phyloP scores from a whole-genome alignment of 2,329 filamentous ascomycete genomes.

The Cytospora mali region DNA sequence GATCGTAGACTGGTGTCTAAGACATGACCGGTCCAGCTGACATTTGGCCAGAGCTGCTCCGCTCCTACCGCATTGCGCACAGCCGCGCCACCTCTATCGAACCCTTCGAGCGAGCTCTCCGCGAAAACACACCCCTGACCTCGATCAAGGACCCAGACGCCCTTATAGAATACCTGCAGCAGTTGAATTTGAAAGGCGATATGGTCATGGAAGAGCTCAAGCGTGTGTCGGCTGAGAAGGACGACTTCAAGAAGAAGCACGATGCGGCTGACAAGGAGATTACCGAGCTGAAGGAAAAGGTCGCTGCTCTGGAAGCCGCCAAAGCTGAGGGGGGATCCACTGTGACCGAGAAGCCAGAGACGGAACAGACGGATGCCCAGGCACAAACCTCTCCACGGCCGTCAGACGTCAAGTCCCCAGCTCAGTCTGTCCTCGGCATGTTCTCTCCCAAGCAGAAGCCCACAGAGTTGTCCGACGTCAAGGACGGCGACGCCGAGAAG shows the following conservation, averaged over 20 bases:
- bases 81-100: slow-evolving; percentile 84
- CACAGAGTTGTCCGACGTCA: slow-evolving; percentile 32
- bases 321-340: slow-evolving; percentile 31
- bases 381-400: no score
- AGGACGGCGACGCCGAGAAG: slow-evolving; percentile 39
- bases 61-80: slow-evolving; percentile 91
- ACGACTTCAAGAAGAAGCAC: slow-evolving; percentile 75
- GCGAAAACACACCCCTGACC: slow-evolving; percentile 88
- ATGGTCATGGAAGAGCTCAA: slow-evolving; percentile 96
- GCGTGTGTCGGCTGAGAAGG: slow-evolving; percentile 78
- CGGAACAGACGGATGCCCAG: slow-evolving; percentile 39
- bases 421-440: no score
- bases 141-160: slow-evolving; percentile 85
- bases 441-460: slow-evolving; percentile 48
- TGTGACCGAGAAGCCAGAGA: slow-evolving; percentile 32
- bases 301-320: slow-evolving; percentile 48
- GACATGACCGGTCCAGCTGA: slow-evolving; percentile 22
- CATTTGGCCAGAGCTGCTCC: slow-evolving; percentile 68
- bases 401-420: no score
- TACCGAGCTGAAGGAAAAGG: slow-evolving; percentile 51
- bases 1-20: not conserved
- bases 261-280: slow-evolving; percentile 54
- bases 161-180: slow-evolving; percentile 86
- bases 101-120: slow-evolving; percentile 86
- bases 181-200: slow-evolving; percentile 81